Base-by-base conservation (phyloP, 2,329 filamentous ascomycete genomes). In the Cyphellophora attinorum region DNA sequence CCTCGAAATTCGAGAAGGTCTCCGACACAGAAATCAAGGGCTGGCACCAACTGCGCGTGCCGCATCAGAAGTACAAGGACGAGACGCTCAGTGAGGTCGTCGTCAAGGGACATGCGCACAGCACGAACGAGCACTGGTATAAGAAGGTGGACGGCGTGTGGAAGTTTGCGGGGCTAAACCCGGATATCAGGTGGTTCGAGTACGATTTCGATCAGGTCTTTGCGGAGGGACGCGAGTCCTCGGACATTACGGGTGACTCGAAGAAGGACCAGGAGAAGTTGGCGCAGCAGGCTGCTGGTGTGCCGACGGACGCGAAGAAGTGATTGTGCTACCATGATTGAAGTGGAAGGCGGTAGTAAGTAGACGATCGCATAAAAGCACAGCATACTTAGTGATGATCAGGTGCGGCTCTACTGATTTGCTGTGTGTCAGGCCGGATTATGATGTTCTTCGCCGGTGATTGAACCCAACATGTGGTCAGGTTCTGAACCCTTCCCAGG, bases 51-150 rank as follows among this genome's bases (percentile, higher is more conserved):
- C 44, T 53, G 32, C 48, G 74, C 27, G 74, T 75, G 19, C 72
- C 74, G 3, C 74, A 79, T 50, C 73, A 78, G 58, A 62, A 70
- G 33, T 78, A 76, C 57, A 68, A 62, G 3, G 70, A 73, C 45
- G 58, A 52, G n/a, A 62, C 55, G 19, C 49, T 67, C 38, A 46
- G 55, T 31, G 53, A 59, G 15, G 70, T 77, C 23, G 61, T 61
- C 35, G 61, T 73, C 51, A 76, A 76, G 58, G 74, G 74, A 39
- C 74, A 78, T 49, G 70, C 66, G 11, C 72, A 78, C 32, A 44
- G 42, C 27, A 44, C 34, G 17, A 47, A 45, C 31, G 43, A 42
- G 27, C 42, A 47, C 27, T 51, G 44, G 47, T 54, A 52, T 41
- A 49, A 44, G 42, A 54, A 51, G 43, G 27, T 54, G 14, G 51